A percentile compares a stretch with the other conserved stretches of the same genome.
phyloP scores from a whole-genome alignment of 768 basidiomycete species.

The Gelatoporia subvermispora region DNA sequence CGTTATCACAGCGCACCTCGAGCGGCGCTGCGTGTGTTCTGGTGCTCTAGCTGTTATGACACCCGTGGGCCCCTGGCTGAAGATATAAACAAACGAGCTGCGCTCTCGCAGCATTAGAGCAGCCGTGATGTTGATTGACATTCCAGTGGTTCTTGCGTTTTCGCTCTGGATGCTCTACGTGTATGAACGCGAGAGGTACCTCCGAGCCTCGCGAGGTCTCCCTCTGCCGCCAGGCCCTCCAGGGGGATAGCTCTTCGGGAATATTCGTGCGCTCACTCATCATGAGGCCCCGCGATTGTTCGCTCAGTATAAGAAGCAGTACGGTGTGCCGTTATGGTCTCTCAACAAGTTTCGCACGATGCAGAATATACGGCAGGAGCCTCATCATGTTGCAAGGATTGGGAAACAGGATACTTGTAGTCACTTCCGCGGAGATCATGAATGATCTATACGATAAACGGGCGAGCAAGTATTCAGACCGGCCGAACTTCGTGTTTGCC shows the following conservation, averaged over 20 bases:
- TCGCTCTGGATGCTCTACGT: too few species aligned
- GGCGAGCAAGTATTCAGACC: slow-evolving; percentile 25
- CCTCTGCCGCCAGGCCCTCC: slow-evolving; percentile 13
- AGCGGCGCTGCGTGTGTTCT: too few species aligned
- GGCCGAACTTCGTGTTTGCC: slow-evolving; percentile 31
- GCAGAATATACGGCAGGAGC: slow-evolving; percentile 13
- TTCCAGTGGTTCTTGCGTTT: too few species aligned
- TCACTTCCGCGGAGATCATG: slow-evolving; percentile 25
- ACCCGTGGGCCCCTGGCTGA: too few species aligned
- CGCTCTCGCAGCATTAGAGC: too few species aligned
- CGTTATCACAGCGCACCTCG: too few species aligned
- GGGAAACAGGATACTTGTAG: slow-evolving; percentile 23
- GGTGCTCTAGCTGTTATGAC: too few species aligned
- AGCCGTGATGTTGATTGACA: too few species aligned
- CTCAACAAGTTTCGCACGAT: too few species aligned
- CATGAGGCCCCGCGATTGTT: slow-evolving; percentile 4
- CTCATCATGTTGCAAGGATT: slow-evolving; percentile 25
- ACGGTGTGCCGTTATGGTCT: slow-evolving; percentile 5
- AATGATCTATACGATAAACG: slow-evolving; percentile 26
- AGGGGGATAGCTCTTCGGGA: slow-evolving; percentile 7
- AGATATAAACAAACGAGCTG: too few species aligned
- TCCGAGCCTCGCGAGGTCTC: too few species aligned
- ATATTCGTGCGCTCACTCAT: slow-evolving; percentile 6
- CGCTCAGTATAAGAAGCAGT: slow-evolving; percentile 4
- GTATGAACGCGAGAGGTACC: too few species aligned